Base-by-base conservation (phyloP, 2,329 filamentous ascomycete species). In the Balansia obtecta region DNA sequence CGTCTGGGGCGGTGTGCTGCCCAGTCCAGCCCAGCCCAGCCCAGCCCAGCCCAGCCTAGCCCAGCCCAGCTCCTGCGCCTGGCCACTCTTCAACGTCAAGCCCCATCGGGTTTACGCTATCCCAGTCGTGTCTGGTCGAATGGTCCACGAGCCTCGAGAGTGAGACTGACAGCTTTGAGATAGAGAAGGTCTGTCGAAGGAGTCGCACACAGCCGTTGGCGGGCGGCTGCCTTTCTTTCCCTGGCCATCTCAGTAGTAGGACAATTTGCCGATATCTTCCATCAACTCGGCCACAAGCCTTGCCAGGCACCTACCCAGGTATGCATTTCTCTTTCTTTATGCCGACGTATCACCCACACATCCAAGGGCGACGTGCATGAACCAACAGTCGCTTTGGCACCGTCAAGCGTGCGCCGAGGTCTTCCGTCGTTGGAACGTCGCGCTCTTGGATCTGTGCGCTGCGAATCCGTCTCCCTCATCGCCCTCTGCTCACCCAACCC, bases 351-450 rank as follows among this genome's bases (percentile, higher is more conserved):
- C 46, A 40, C 30, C 22, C 41, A n/a, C n/a, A 39, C 30, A 48
- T 11, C 32, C 45, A 13, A 41, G 33, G 22, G 41, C 42, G 27
- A 46, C 43, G 42, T 45, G 50, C 46, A 51, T 48, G 48, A 50
- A 50, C 43, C 38, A 39, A 22, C 38, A 50, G 30, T 22, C 22
- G 9, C 33, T 20, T n/a, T 46, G 13, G 45, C 44, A 38, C 27
- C 5, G 12, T 44, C 18, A 38, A 43, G 12, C 20, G 8, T 46
- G 49, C 18, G 45, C 42, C 39, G n/a, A 20, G 20, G 46, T 38
- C 27, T 32, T 16, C 46, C 22, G 18, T 12, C 7, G 18, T 30
- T 16, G 33, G 5, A 46, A 16, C 18, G 16, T 34, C 46, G 46
- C 38, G 43, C 38, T 40, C n/a, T 16, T 5, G 15, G 16, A 44